Base-by-base conservation (phyloP, 2,329 filamentous ascomycete species). In the Acephala macrosclerotiorum region DNA sequence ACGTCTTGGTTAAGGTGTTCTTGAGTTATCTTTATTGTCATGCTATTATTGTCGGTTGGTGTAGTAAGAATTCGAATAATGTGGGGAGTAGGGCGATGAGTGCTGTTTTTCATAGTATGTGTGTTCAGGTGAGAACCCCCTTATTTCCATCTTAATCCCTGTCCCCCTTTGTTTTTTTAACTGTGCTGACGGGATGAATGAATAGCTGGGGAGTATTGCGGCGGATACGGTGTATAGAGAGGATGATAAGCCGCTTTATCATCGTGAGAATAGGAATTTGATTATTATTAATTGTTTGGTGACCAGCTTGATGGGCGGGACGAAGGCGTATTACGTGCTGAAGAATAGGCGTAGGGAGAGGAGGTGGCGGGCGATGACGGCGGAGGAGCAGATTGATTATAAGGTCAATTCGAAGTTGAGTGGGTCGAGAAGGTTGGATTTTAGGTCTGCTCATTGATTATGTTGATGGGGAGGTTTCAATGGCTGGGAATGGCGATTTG, bases 61-160 rank as follows among this genome's bases (percentile, higher is more conserved):
- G 80, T 66, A 81, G 79, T 2, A 81, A 85, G 64, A 91, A 91
- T 72, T 84, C 87, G 2, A 88, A 89, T 66, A 83, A 84, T 1
- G 87, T 91, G 11, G 82, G 88, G 9, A 86, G 86, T 2, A 80
- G 89, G 7, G 86, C 88, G 1, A 86, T 92, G 0, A 85, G 86
- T 0, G 84, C 87, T 1, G 88, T 86, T 0, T 76, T 87, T 14
- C 91, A 90, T 76, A 91, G 90, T 71, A 72, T 75, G 70, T 47
- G 62, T 2, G 70, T 73, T 1, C 72, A 75, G 83, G 85, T 16
- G n/a, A n/a, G n/a, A n/a, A n/a, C n/a, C n/a, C n/a, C n/a, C n/a
- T n/a, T n/a, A n/a, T n/a, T n/a, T n/a, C n/a, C n/a, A n/a, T n/a
- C n/a, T n/a, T n/a, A n/a, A n/a, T n/a, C n/a, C n/a, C n/a, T n/a